A percentile compares a stretch with the other conserved stretches of the same genome.
These are phyloP conservation scores for Aspergillus sp. DNA, from an alignment of 2,329 filamentous ascomycete genomes.

Conservation along the genomic window DNA sequence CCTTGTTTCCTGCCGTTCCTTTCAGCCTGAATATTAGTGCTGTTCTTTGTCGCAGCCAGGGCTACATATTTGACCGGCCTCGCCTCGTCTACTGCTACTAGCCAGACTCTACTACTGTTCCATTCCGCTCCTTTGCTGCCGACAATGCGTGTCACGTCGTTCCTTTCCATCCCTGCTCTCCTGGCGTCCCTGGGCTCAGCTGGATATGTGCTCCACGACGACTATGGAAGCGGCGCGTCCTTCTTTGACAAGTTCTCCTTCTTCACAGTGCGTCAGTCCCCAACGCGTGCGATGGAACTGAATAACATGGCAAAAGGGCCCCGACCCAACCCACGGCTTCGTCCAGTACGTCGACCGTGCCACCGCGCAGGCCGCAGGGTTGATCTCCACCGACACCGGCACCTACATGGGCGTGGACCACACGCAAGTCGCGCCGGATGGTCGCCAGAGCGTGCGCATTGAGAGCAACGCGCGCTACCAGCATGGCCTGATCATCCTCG, in stretches of 20 bases:
- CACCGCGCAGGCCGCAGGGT: slow-evolving; percentile 48
- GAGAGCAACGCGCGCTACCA: slow-evolving; percentile 56
- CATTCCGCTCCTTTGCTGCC: slow-evolving; percentile 3
- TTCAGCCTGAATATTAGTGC: too few species aligned
- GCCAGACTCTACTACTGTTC: too few species aligned
- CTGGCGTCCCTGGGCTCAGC: slow-evolving; percentile 23
- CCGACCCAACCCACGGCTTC: slow-evolving; percentile 65
- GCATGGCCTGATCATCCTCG: slow-evolving; percentile 60
- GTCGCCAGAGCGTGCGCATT: slow-evolving; percentile 62
- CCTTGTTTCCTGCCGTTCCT: too few species aligned
- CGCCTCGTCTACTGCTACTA: slow-evolving; percentile 2
- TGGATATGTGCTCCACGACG: slow-evolving; percentile 37
- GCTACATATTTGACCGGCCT: background rate
- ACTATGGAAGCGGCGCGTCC: slow-evolving; percentile 34
- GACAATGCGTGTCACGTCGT: slow-evolving; percentile 20
- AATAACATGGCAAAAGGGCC: slow-evolving; percentile 21
- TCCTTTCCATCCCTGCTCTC: slow-evolving; percentile 20
- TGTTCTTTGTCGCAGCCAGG: too few species aligned
- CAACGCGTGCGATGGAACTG: too few species aligned
- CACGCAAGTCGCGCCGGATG: slow-evolving; percentile 47
- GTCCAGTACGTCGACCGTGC: slow-evolving; percentile 56
- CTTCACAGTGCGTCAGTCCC: slow-evolving; percentile 33
- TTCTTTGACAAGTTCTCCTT: slow-evolving; percentile 48
- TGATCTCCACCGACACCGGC: slow-evolving; percentile 49
- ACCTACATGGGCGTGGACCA: slow-evolving; percentile 62